Conservation (phyloP, 805 yeast species). For the Yamadazyma akitaensis region DNA sequence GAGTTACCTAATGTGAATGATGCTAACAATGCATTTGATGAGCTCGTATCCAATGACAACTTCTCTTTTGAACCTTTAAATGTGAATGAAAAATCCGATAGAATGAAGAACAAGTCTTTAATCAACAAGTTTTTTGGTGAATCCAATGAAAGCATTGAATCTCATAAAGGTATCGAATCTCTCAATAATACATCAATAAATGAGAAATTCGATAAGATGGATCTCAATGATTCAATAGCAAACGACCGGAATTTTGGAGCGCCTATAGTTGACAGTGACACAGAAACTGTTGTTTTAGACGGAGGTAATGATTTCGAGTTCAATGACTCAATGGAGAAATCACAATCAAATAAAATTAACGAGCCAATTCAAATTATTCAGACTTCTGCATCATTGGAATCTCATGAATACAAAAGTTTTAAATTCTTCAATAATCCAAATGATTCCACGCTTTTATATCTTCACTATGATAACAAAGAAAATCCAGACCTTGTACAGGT, state of each 20-base stretch:
- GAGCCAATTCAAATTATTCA: not conserved
- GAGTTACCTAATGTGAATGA: conserved; percentile 15
- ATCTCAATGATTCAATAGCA: not conserved
- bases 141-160: not conserved
- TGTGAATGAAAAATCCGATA: not conserved
- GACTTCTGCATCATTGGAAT: not conserved
- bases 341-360: not conserved
- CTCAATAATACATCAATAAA: not conserved
- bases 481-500: conserved; percentile 2
- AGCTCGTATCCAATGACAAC: conserved; percentile 10
- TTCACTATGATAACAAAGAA: conserved; percentile 10
- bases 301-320: conserved; percentile 9
- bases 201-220: conserved; percentile 9
- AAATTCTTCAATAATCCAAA: conserved; percentile 14
- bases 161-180: not conserved
- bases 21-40: conserved; percentile 12
- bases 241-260: not conserved
- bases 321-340: not conserved
- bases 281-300: conserved; percentile 27
- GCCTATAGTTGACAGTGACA: conserved; percentile 21
- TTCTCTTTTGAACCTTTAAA: conserved; percentile 6
- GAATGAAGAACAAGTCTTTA: not conserved
- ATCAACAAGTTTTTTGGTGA: conserved; percentile 8
- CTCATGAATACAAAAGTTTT: conserved; percentile 3
- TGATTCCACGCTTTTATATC: conserved; percentile 7